A percentile compares a stretch with the other conserved stretches of the same genome.
Evolutionary conservation across 2,329 filamentous ascomycete species (phyloP).

Genomic region (Xylariaceae sp.): DNA sequence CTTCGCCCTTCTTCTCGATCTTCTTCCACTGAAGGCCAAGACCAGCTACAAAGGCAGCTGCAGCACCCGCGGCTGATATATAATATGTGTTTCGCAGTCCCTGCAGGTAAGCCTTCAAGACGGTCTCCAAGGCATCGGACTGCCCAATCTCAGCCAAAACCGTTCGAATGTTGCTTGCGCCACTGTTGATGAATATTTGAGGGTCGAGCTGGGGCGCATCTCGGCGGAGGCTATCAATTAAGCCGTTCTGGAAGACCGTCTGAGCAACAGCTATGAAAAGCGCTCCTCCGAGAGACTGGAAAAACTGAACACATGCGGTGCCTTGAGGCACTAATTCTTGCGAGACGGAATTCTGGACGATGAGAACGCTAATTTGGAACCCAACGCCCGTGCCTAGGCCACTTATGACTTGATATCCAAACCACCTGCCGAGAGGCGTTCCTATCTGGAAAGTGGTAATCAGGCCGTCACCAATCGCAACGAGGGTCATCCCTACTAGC

Average conservation of each 20-base stretch:
- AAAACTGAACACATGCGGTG: constrained; percentile 54
- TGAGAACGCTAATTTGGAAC: constrained; percentile 46
- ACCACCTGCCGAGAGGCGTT: constrained; percentile 48
- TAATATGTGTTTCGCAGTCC: constrained; percentile 50
- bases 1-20: constrained; percentile 39
- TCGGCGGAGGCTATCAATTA: constrained; percentile 48
- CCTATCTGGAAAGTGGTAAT: constrained; percentile 49
- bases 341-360: constrained; percentile 49
- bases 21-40: constrained; percentile 50
- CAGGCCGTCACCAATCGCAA: constrained; percentile 48
- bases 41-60: constrained; percentile 41
- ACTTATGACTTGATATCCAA: constrained; percentile 54
- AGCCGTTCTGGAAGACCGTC: constrained; percentile 63
- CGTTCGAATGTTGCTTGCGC: constrained; percentile 46
- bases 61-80: constrained; percentile 47
- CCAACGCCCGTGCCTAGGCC: constrained; percentile 51
- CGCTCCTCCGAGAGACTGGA: constrained; percentile 62
- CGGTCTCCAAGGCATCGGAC: constrained; percentile 38
- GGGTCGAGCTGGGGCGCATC: constrained; percentile 45
- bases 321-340: constrained; percentile 47
- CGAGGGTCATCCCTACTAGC: constrained; percentile 35
- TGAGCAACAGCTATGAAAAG: constrained; percentile 63
- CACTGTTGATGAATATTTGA: constrained; percentile 47
- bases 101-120: constrained; percentile 46
- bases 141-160: constrained; percentile 41